phyloP scores from a whole-genome alignment of 2,329 filamentous ascomycete genomes.

The Chalaropsis thielavioides region DNA sequence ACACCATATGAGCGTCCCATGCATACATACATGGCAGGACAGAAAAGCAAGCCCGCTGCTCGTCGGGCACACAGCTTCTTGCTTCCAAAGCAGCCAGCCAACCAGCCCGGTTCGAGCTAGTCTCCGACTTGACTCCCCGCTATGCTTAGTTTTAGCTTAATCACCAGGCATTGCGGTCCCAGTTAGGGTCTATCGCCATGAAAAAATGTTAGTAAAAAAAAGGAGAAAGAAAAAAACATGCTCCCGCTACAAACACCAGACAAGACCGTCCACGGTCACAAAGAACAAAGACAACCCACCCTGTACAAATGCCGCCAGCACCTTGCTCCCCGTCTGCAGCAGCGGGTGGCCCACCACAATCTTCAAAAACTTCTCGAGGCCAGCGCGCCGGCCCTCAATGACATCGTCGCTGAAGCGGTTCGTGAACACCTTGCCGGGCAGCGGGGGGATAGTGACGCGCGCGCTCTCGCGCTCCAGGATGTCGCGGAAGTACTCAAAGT shows the following conservation, averaged over 20 bases:
- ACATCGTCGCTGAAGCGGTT: constrained; percentile 97
- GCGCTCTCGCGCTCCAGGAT: constrained; percentile 92
- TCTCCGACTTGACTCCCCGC: not conserved
- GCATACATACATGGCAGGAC: no score
- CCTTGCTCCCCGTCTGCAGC: constrained; percentile 93
- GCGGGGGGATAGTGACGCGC: constrained; percentile 83
- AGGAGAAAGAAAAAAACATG: no score
- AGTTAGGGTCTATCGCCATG: constrained; percentile 54
- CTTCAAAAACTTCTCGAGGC: constrained; percentile 87
- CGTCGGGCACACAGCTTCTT: not conserved
- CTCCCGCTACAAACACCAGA: constrained; percentile 2
- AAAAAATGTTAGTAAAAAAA: not conserved
- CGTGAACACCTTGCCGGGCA: constrained; percentile 95
- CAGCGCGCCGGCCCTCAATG: constrained; percentile 84
- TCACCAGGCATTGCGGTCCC: constrained; percentile 86
- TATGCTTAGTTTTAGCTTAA: not conserved
- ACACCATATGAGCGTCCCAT: no score
- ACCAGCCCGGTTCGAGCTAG: not conserved
- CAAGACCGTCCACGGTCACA: not conserved
- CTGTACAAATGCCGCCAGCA: constrained; percentile 90
- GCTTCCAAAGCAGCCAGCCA: not conserved
- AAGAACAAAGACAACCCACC: constrained; percentile 37
- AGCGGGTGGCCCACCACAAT: constrained; percentile 95
- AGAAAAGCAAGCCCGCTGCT: no score
- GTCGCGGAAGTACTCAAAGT: constrained; percentile 98